These are phyloP conservation scores for Globisporangium megalacanthum DNA, from an alignment of 352 stramenopile genomes.

Conservation along the genomic window DNA sequence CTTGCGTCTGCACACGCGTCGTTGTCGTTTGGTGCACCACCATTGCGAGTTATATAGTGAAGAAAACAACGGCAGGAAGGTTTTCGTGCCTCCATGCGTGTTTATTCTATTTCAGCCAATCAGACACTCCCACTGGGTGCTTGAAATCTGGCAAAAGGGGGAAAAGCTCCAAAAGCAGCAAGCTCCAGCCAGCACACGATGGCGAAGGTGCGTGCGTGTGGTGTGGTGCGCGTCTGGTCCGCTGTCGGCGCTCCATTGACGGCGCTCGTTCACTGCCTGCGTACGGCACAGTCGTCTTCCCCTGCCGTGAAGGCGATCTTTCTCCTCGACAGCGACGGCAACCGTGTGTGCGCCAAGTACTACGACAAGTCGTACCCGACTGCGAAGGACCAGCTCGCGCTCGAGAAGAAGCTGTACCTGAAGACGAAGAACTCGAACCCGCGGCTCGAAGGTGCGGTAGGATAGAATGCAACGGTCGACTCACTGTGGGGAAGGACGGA, in stretches of 20 bases:
- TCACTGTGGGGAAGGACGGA: neutral
- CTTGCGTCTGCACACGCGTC: conserved; percentile 42
- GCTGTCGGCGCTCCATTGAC: neutral
- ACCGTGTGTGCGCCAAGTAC: conserved; percentile 89
- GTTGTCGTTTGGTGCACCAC: conserved; percentile 32
- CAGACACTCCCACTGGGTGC: neutral
- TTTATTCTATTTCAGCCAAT: neutral
- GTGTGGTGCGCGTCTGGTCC: conserved; percentile 5
- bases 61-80: neutral
- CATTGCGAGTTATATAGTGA: conserved; percentile 6
- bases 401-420: conserved; percentile 88
- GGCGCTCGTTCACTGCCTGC: neutral
- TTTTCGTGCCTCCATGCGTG: neutral
- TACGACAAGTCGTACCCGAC: conserved; percentile 88
- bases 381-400: conserved; percentile 77
- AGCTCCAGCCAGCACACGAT: conserved; percentile 18
- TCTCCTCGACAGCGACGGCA: conserved; percentile 84
- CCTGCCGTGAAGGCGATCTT: conserved; percentile 87
- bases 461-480: neutral
- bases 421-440: conserved; percentile 89
- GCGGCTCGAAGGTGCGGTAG: conserved; percentile 64
- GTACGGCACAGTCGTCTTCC: conserved; percentile 35
- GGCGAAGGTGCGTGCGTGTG: conserved; percentile 49
- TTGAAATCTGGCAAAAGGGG: neutral
- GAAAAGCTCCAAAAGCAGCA: neutral